Percentiles rank a stretch among this genome's conserved stretches.
Conservation (phyloP, 768 basidiomycete species). For the Boletus rubescentipes region DNA sequence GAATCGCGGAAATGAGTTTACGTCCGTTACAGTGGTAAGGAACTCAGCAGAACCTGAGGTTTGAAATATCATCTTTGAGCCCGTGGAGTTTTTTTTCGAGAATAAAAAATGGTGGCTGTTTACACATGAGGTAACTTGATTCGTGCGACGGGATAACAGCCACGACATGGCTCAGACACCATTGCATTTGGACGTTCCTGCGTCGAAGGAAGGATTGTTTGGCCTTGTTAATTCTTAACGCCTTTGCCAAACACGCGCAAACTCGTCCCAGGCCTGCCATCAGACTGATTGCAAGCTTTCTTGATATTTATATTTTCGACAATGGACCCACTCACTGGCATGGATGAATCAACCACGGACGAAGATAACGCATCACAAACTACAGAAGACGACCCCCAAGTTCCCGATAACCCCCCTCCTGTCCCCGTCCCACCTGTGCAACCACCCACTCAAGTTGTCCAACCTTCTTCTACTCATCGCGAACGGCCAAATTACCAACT, state of each 20-base stretch:
- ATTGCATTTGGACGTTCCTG: too few relatives aligned
- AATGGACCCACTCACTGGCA: constrained; percentile 23
- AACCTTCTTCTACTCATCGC: constrained; percentile 39
- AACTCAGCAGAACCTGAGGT: constrained; percentile 29
- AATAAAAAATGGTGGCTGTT: neutral
- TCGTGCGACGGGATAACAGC: neutral
- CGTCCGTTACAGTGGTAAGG: constrained; percentile 20
- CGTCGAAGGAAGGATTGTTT: too few relatives aligned
- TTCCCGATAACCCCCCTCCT: constrained; percentile 56
- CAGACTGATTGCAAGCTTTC: neutral
- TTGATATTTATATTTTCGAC: neutral
- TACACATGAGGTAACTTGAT: neutral
- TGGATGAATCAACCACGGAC: constrained; percentile 49
- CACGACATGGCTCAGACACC: constrained; percentile 16
- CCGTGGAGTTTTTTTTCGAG: constrained; percentile 13
- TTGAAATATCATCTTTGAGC: constrained; percentile 22
- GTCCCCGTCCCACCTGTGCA: constrained; percentile 34
- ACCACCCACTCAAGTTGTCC: constrained; percentile 30
- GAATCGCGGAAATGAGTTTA: constrained; percentile 18
- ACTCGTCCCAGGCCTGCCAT: neutral
- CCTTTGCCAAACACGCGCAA: too few relatives aligned
- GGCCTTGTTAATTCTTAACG: too few relatives aligned
- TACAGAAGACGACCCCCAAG: constrained; percentile 81
- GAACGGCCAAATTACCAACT: constrained; percentile 66
- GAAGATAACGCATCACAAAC: constrained; percentile 76